These are phyloP conservation scores for Stephanodiscus minutulus DNA, from an alignment of 108 stramenopile species.

Conservation along the genomic window DNA sequence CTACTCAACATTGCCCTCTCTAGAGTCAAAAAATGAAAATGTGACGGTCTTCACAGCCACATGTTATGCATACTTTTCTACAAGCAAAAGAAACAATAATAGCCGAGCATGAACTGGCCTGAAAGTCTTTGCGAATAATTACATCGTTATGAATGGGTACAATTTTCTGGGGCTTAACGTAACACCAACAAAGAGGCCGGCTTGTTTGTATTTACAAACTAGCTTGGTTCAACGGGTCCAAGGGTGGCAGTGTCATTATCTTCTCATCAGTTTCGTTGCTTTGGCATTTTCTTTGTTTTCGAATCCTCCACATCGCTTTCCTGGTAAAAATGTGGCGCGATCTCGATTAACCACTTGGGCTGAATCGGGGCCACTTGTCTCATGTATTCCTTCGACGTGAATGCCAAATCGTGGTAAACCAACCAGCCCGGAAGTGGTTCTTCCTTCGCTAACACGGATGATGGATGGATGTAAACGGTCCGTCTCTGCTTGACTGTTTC, in stretches of 20 bases:
- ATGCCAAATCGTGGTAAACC: conserved; percentile 95
- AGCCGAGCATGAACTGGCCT: too few species aligned
- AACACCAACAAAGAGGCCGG: too few species aligned
- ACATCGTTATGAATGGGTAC: too few species aligned
- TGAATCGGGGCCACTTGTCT: conserved; percentile 94
- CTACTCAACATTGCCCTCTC: too few species aligned
- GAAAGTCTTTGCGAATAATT: too few species aligned
- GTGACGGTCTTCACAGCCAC: too few species aligned
- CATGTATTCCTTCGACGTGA: conserved; percentile 99
- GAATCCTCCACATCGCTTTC: conserved; percentile 89
- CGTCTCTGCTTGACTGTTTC: conserved; percentile 95
- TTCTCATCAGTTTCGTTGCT: conserved; percentile 14
- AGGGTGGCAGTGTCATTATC: not conserved
- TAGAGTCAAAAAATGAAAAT: too few species aligned
- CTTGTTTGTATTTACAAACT: too few species aligned
- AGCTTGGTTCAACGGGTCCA: too few species aligned
- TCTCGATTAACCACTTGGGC: conserved; percentile 94
- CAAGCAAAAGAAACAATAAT: too few species aligned
- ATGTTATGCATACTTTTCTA: too few species aligned
- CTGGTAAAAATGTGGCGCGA: conserved; percentile 98
- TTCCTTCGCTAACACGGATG: conserved; percentile 90
- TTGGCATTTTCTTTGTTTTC: conserved; percentile 90
- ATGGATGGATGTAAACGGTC: conserved; percentile 97
- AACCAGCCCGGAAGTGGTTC: conserved; percentile 93
- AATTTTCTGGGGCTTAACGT: too few species aligned